Evolutionary conservation across 176 grass and related monocot genomes (phyloP), one percentile per base, ranked within the genome.

Genomic region (Lolium multiflorum): DNA sequence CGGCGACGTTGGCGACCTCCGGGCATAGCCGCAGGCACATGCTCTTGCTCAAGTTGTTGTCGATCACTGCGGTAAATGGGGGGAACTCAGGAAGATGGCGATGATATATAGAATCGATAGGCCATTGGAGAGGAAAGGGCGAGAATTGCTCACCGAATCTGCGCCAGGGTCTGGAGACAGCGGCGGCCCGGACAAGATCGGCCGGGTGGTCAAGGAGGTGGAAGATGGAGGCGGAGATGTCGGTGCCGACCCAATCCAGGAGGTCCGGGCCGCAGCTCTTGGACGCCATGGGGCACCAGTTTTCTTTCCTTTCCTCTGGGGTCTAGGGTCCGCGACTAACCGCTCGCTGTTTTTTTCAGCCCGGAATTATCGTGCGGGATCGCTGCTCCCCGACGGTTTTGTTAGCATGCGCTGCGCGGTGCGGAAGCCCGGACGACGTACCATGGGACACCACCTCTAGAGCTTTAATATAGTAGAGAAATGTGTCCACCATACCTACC

Each of bases 131-230:
- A 43, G 21, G 35, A 44, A n/a, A n/a, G 14, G 72, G 47, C 14
- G 72, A 75, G 72, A 52, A 74, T 26, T 1, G 59, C 10, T 69
- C 25, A 84, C 88, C 90, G 88, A 94, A 96, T 43, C 71, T 85
- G 85, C 94, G 90, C 97, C 97, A 99, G 52, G 94, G 93, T 76
- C 85, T 83, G 64, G 97, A 99, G 78, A 85, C 94, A 47, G 94
- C 79, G 68, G 82, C 70, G 72, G 85, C 84, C 56, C 82, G 97
- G 76, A 71, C 94, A 50, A 99, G 39, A 72, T 94, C 97, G 24
- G 87, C 80, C 12, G 94, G 92, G 90, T 91, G 71, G 65, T 87
- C 84, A 58, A 99, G 77, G 61, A 13, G 82, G 39, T 58, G 16
- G 55, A 99, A 87, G 69, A 99, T 55, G 69, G 38, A 67, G 67